Evolutionary conservation across 2,329 filamentous ascomycete species (phyloP), one percentile per base, ranked within the genome.

Genomic region (Lecanicillium sp.): DNA sequence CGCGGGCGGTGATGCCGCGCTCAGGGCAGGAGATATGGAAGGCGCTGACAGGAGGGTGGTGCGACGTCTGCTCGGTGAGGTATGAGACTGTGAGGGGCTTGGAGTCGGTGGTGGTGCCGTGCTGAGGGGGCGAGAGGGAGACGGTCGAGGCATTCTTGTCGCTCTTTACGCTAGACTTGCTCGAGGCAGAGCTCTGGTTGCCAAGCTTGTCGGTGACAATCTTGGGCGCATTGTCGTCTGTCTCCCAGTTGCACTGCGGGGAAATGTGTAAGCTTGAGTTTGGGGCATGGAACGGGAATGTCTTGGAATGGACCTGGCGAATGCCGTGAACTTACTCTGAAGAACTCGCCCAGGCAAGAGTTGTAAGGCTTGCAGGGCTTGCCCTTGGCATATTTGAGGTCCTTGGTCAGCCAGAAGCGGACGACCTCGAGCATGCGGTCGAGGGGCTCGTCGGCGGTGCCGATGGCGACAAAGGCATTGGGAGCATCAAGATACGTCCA

Each of bases 321-420:
- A 24, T 24, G 32, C 33, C 6, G 4, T 14, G 4, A 29, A 71
- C 82, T 60, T 73, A 90, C 87, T 70, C 90, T 80, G 71, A 98
- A 98, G 71, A 98, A 98, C 71, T 98, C 93, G 55, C 93, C 93
- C 43, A 98, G 71, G 29, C 90, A 90, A 40, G 90, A 96, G 69
- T 98, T 98, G 72, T 98, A 98, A 10, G 93, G 93, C 69, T 98
- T 98, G 81, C 91, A 97, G 36, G 93, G 93, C 72, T 90, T 95
- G 51, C 91, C 91, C 72, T 97, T 97, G 65, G 94, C 88, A 62
- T 97, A 98, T 79, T 98, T 98, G 67, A 98, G 67, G 67, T 98
- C 93, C 67, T 98, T 98, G 54, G 93, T 97, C 61, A 97, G 95
- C 93, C 93, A 98, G 69, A 97, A 98, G 51, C 90, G 84, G 58